Evolutionary conservation across 768 basidiomycete genomes (phyloP).

Genomic region (Gymnopilus dilepis): DNA sequence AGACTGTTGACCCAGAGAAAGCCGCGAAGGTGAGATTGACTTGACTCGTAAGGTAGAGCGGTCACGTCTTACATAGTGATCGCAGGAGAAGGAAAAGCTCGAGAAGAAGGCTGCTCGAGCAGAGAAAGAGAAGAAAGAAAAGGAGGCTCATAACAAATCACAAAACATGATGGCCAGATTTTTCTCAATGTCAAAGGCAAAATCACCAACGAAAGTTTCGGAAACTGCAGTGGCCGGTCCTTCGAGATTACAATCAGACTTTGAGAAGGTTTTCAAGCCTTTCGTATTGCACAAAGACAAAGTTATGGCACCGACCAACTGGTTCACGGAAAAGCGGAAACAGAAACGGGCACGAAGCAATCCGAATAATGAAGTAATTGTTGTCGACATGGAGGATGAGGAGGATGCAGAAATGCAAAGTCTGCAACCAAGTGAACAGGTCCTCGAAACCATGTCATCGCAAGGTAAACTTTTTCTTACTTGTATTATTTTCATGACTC

Average conservation of each 20-base stretch:
- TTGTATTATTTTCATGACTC: neutral
- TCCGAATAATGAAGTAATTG: constrained; percentile 53
- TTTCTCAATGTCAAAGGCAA: constrained; percentile 64
- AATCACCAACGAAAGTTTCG: constrained; percentile 29
- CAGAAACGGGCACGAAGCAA: constrained; percentile 19
- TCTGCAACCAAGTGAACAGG: constrained; percentile 21
- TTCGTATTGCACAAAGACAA: constrained; percentile 81
- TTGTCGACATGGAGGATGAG: constrained; percentile 60
- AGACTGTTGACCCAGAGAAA: constrained; percentile 60
- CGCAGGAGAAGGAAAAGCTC: constrained; percentile 69
- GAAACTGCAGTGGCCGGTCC: constrained; percentile 40
- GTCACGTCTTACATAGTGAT: neutral
- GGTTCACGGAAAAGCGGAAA: constrained; percentile 52
- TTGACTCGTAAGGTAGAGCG: too few species aligned
- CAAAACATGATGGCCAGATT: constrained; percentile 79
- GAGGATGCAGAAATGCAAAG: constrained; percentile 33
- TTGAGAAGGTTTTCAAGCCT: constrained; percentile 76
- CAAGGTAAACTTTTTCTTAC: constrained; percentile 41
- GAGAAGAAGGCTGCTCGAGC: constrained; percentile 72
- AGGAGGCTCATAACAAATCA: constrained; percentile 74
- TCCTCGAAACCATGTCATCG: constrained; percentile 40
- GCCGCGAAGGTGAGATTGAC: constrained; percentile 51
- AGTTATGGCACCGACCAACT: constrained; percentile 73
- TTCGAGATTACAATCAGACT: constrained; percentile 59
- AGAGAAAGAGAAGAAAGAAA: constrained; percentile 75